Conservation (phyloP, 2,329 filamentous ascomycete genomes). For the Venturia aucupariae region DNA sequence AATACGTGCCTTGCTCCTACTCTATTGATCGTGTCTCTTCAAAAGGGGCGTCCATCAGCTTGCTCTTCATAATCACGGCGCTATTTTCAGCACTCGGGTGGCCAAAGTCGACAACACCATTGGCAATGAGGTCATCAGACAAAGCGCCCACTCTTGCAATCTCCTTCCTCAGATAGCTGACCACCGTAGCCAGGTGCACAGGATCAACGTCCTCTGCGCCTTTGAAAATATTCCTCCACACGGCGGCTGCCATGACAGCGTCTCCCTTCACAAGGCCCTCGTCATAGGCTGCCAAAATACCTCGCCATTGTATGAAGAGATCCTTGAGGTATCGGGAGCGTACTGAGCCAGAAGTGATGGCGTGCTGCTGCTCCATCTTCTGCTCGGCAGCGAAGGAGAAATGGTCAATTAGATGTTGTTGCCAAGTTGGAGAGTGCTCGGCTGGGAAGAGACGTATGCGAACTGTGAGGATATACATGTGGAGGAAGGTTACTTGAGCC, state of each 20-base stretch:
- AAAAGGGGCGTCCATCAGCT: slow-evolving; percentile 3
- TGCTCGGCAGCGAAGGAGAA: slow-evolving; percentile 88
- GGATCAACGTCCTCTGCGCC: slow-evolving; percentile 55
- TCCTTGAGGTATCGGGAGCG: slow-evolving; percentile 66
- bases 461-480: slow-evolving; percentile 85
- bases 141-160: slow-evolving; percentile 45
- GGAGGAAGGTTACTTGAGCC: slow-evolving; percentile 92
- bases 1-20: background rate
- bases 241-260: slow-evolving; percentile 65
- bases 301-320: slow-evolving; percentile 87
- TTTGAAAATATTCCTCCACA: slow-evolving; percentile 93
- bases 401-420: slow-evolving; percentile 86
- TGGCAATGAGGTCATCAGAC: slow-evolving; percentile 42
- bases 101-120: slow-evolving; percentile 42
- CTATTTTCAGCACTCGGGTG: slow-evolving; percentile 34
- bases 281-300: slow-evolving; percentile 73
- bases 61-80: slow-evolving; percentile 20
- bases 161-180: slow-evolving; percentile 53
- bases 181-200: slow-evolving; percentile 50
- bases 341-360: slow-evolving; percentile 45
- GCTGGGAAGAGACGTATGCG: slow-evolving; percentile 70
- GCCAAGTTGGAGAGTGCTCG: slow-evolving; percentile 63
- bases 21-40: background rate
- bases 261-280: slow-evolving; percentile 71
- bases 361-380: slow-evolving; percentile 73